Base-by-base conservation (phyloP, 73 alveolate species). In the Paramecium tetraurelia region DNA sequence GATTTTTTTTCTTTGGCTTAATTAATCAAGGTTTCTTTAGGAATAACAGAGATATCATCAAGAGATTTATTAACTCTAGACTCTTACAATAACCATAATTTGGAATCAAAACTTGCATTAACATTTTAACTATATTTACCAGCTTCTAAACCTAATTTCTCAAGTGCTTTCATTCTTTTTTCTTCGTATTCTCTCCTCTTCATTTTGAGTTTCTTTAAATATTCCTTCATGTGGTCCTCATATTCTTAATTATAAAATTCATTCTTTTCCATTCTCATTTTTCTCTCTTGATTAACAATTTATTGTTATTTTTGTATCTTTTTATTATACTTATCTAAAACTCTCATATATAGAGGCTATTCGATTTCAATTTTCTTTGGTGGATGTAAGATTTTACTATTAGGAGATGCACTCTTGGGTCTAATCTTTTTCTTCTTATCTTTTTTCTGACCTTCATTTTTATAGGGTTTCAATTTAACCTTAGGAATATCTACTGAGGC, bases 51-150 rank as follows among this genome's bases (percentile, higher is more conserved):
- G 29, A 80, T 80, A 80, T 80, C 90, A 44, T 80, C 90, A 22
- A 80, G 35, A 2, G 90, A 80, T 48, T 80, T 80, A 80, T 80
- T 80, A 8, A 80, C 75, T 80, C 75, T 41, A 9, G 90, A 80
- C 21, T 80, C 90, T 22, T 80, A n/a, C 4, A 80, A 63, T 44
- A 80, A 22, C 90, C 90, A 80, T 2, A 80, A 29, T 80, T 80
- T 80, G 14, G 90, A 80, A 80, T 80, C 90, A 80, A 80, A 80
- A 46, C 90, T 80, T 9, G 90, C 90, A 80, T 80, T 80, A 14
- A 80, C 90, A 80, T 80, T 80, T 43, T 41, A 22, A 80, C 90
- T 80, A 46, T 16, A 80, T 80, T 80, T 80, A 14, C 90, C 90
- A 22, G 46, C 76, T 48, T 46, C 72, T 48, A 80, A 80, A 24